Conservation (phyloP, 2,329 filamentous ascomycete species). For the Sclerotinia nivalis region DNA sequence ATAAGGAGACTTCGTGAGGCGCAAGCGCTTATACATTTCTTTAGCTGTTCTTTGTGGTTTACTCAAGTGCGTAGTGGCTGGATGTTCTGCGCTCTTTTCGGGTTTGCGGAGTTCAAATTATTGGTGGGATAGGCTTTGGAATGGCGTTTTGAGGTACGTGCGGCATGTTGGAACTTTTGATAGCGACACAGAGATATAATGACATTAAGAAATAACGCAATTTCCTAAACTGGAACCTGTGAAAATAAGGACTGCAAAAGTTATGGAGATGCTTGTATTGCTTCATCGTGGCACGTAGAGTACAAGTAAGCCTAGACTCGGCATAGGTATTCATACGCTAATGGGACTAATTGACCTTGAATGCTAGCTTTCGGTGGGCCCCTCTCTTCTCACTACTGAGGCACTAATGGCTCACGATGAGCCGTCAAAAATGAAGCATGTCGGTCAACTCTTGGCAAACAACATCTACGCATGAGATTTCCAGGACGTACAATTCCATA, state of each 20-base stretch:
- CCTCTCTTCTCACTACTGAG: neutral
- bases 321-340: neutral
- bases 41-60: neutral
- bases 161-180: neutral
- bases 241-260: neutral
- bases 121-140: neutral
- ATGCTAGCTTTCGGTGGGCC: neutral
- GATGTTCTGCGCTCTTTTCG: neutral
- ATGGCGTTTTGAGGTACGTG: neutral
- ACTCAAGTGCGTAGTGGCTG: no score
- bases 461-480: neutral
- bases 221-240: neutral
- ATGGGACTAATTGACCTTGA: neutral
- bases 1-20: neutral
- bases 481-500: neutral
- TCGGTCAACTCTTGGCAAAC: neutral
- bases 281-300: no score
- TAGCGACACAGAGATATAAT: neutral
- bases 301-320: neutral
- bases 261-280: neutral
- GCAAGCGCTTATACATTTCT: neutral
- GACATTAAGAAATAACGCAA: neutral
- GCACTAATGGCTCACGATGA: neutral
- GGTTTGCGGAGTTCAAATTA: neutral
- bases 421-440: neutral